Percentiles rank a stretch among this genome's conserved stretches.
Evolutionary conservation across 2,329 filamentous ascomycete species (phyloP).

Genomic region (Beauveria medogensis): DNA sequence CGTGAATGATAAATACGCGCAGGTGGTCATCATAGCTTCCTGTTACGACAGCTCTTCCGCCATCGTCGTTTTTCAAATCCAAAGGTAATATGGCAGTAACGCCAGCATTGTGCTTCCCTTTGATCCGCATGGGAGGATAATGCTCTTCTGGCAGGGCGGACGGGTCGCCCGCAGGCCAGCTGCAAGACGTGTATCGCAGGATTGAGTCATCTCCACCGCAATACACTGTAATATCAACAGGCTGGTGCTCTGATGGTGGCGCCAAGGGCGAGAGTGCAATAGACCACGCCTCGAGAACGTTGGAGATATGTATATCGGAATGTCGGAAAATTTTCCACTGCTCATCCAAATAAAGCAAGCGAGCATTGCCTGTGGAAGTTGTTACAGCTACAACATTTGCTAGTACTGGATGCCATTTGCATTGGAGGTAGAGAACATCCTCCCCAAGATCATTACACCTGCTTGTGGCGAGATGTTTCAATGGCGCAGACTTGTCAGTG

Average conservation of each 20-base stretch:
- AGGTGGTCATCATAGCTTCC: constrained; percentile 88
- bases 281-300: constrained; percentile 66
- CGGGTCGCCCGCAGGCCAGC: constrained; percentile 12
- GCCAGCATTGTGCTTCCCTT: constrained; percentile 62
- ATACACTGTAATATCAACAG: constrained; percentile 38
- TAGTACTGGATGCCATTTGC: constrained; percentile 60
- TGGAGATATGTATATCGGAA: constrained; percentile 34
- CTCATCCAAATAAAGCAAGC: constrained; percentile 41
- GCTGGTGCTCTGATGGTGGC: constrained; percentile 11
- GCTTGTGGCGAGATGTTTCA: constrained; percentile 36
- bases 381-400: constrained; percentile 57
- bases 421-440: constrained; percentile 59
- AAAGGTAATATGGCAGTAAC: constrained; percentile 81
- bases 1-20: constrained; percentile 52
- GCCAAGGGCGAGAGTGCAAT: constrained; percentile 46
- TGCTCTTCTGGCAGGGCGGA: constrained; percentile 14
- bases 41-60: constrained; percentile 59
- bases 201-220: constrained; percentile 71
- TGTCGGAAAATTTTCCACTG: constrained; percentile 30
- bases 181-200: constrained; percentile 40
- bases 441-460: constrained; percentile 43
- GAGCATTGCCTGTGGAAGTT: constrained; percentile 59
- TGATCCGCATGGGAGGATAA: constrained; percentile 27
- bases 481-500: constrained; percentile 20
- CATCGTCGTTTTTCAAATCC: constrained; percentile 29